Evolutionary conservation across 2,329 filamentous ascomycete species (phyloP).

Genomic region (Fusarium piperis): DNA sequence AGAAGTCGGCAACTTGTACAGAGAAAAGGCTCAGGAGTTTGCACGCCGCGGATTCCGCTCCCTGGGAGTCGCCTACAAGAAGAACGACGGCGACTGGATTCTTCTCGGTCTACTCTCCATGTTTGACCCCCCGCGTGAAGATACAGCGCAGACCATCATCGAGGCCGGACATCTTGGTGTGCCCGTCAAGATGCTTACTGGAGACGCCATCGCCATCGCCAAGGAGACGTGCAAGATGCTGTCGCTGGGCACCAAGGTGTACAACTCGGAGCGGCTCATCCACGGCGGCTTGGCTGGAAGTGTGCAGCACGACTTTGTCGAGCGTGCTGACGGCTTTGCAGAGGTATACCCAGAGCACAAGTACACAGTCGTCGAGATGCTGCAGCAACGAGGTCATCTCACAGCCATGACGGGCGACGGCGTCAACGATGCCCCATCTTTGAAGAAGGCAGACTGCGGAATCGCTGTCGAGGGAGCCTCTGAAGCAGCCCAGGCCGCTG

Average conservation of each 20-base stretch:
- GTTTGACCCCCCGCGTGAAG: slow-evolving; percentile 21
- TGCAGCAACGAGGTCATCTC: slow-evolving; percentile 13
- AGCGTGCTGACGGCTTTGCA: slow-evolving; percentile 24
- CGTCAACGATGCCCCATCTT: slow-evolving; percentile 15
- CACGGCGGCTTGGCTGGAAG: slow-evolving; percentile 15
- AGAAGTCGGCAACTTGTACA: slow-evolving; percentile 6
- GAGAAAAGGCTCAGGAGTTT: slow-evolving; percentile 26
- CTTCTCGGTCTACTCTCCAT: slow-evolving; percentile 17
- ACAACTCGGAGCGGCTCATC: slow-evolving; percentile 17
- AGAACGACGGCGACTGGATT: slow-evolving; percentile 25
- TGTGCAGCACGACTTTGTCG: slow-evolving; percentile 26
- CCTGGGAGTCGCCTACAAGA: slow-evolving; percentile 27
- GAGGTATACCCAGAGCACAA: slow-evolving; percentile 25
- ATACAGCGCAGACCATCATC: slow-evolving; percentile 23
- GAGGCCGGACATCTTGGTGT: slow-evolving; percentile 21
- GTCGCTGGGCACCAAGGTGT: slow-evolving; percentile 15
- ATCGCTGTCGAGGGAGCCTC: slow-evolving; percentile 24
- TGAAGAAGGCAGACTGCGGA: slow-evolving; percentile 20
- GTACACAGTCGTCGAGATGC: slow-evolving; percentile 23
- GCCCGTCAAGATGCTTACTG: slow-evolving; percentile 20
- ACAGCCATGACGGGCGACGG: slow-evolving; percentile 26
- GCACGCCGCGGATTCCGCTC: slow-evolving; percentile 21
- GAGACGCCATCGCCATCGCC: slow-evolving; percentile 25
- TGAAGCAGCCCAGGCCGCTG: slow-evolving; percentile 20
- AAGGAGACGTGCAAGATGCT: slow-evolving; percentile 29